Evolutionary conservation across 2,329 filamentous ascomycete species (phyloP), one percentile per base, ranked within the genome.

Genomic region (Alternaria rosae): DNA sequence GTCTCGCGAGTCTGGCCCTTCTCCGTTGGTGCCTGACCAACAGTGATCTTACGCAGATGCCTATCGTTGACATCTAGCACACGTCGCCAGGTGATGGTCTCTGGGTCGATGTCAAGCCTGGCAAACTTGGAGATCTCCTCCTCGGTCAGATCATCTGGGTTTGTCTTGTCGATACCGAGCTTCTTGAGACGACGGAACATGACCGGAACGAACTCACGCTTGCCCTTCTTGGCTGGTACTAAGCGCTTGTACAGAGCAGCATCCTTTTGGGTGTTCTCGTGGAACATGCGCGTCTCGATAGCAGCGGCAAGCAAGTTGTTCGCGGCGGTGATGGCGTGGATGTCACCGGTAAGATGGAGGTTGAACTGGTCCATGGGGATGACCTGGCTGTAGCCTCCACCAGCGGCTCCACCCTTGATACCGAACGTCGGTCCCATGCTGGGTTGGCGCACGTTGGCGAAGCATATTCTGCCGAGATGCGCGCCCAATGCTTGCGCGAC

Each of bases 321-420:
- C 38, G 95, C 95, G 26, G 94, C 94, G 55, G 93, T 93, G 75
- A 99, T 95, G 68, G 95, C 95, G 79, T 99, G 95, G 59, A 99
- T 98, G 78, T 99, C 95, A 74, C 95, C 95, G 57, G 95, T 99
- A 74, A 99, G 83, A 80, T 99, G 95, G 76, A 99, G 85, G 82
- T 99, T 99, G 85, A 99, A 99, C 81, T 99, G 95, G 74, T 99
- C 95, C 95, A 99, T 99, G 61, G 95, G 95, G 73, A 99, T 98
- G 76, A 99, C 95, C 80, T 99, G 95, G 80, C 93, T 97, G 87
- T 98, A 99, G 41, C 95, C 95, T 79, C 95, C 95, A 74, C 95
- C 95, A 59, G 95, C 95, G 62, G 95, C 95, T 74, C 95, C 95
- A 66, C 95, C 95, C 86, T 99, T 99, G 86, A 99, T 98, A 75